Evolutionary conservation across 2,329 filamentous ascomycete genomes (phyloP).

Genomic region (Aspergillus caelatus): DNA sequence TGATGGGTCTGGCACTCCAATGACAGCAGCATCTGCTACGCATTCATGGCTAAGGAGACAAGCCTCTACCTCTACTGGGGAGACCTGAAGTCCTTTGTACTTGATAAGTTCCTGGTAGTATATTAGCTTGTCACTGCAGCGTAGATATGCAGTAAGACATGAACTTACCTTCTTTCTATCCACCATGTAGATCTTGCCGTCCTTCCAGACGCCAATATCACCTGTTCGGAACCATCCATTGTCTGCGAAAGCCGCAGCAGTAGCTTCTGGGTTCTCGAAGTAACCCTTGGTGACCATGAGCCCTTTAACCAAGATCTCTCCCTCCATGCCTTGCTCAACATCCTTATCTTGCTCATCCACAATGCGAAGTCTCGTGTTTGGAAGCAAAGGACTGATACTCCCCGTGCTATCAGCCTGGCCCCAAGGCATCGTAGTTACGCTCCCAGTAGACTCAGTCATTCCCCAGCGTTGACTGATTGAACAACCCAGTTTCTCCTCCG

Average conservation of each 20-base stretch:
- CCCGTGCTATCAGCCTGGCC: constrained; percentile 16
- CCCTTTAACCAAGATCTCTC: constrained; percentile 19
- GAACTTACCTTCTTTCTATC: constrained; percentile 20
- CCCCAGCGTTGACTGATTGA: constrained; percentile 20
- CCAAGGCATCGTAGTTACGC: constrained; percentile 21
- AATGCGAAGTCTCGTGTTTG: constrained; percentile 17
- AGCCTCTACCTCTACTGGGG: constrained; percentile 19
- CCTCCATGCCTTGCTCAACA: constrained; percentile 12
- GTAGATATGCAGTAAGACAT: not conserved
- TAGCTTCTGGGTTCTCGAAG: constrained; percentile 18
- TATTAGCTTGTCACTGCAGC: not conserved
- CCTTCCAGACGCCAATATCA: constrained; percentile 17
- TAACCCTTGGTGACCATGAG: constrained; percentile 19
- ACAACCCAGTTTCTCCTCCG: constrained; percentile 52
- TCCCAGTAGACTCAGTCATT: constrained; percentile 20
- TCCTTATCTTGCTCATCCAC: constrained; percentile 13
- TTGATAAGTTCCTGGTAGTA: constrained; percentile 18
- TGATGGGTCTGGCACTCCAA: constrained; percentile 14
- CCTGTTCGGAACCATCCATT: constrained; percentile 20
- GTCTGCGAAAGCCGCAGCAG: constrained; percentile 11
- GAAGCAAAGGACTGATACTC: constrained; percentile 18
- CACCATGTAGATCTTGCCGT: constrained; percentile 17
- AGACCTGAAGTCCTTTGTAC: constrained; percentile 22
- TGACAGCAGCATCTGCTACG: constrained; percentile 20
- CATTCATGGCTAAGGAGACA: constrained; percentile 15